These are phyloP conservation scores for Hypoxylon sp. DNA, from an alignment of 2,329 filamentous ascomycete genomes.

Conservation along the genomic window DNA sequence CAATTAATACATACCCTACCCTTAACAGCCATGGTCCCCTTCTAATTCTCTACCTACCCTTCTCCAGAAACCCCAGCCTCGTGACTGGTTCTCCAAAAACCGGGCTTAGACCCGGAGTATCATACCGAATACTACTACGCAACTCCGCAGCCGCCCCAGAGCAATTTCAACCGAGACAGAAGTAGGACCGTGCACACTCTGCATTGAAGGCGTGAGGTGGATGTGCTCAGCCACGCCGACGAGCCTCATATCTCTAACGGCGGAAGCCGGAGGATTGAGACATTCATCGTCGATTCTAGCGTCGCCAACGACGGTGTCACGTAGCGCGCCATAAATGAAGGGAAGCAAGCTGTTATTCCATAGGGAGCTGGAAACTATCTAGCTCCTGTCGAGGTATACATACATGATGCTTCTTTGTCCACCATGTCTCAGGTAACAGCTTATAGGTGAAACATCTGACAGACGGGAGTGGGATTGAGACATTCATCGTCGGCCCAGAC, in stretches of 20 bases:
- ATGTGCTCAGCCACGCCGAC: slow-evolving; percentile 74
- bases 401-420: too few species aligned
- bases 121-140: slow-evolving; percentile 31
- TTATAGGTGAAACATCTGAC: too few species aligned
- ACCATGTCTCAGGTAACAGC: too few species aligned
- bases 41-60: slow-evolving; percentile 71
- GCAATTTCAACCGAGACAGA: slow-evolving; percentile 73
- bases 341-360: too few species aligned
- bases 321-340: too few species aligned
- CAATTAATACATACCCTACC: slow-evolving; percentile 2
- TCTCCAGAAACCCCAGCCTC: slow-evolving; percentile 61
- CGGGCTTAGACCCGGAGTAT: slow-evolving; percentile 62
- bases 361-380: too few species aligned
- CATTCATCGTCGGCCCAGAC: slow-evolving; percentile 72
- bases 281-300: slow-evolving; percentile 71
- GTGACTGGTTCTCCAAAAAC: slow-evolving; percentile 25
- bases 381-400: too few species aligned
- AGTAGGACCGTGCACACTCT: slow-evolving; percentile 75
- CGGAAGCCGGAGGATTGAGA: too few species aligned
- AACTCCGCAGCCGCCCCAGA: slow-evolving; percentile 25
- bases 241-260: slow-evolving; percentile 62
- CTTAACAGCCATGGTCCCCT: slow-evolving; percentile 58
- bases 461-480: too few species aligned
- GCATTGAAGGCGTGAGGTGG: slow-evolving; percentile 63
- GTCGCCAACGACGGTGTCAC: slow-evolving; percentile 72